These are phyloP conservation scores for Amphicarpaea edgeworthii DNA, from an alignment of 306 rosid genomes.

Conservation along the genomic window DNA sequence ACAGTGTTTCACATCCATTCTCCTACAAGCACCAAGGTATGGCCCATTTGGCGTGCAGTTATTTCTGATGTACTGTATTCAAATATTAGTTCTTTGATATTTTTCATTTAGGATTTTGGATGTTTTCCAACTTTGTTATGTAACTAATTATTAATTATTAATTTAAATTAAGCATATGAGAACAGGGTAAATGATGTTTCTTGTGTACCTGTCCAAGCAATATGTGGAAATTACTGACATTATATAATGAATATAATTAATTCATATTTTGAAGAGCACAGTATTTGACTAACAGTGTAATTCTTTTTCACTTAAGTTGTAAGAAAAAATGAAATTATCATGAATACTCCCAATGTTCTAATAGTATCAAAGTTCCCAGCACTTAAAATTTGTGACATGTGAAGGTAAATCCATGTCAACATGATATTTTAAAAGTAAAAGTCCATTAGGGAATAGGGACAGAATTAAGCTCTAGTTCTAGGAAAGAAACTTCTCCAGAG, in stretches of 20 bases:
- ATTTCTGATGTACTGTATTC: constrained; percentile 39
- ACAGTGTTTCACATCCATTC: constrained; percentile 99
- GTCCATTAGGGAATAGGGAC: constrained; percentile 27
- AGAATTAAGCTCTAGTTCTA: constrained; percentile 25
- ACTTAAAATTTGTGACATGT: not conserved
- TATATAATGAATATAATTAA: constrained; percentile 23
- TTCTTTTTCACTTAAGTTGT: constrained; percentile 7
- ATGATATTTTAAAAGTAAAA: constrained; percentile 26
- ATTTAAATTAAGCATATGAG: constrained; percentile 23
- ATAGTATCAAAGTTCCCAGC: constrained; percentile 3
- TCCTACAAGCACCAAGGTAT: constrained; percentile 88
- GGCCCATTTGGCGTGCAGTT: constrained; percentile 37
- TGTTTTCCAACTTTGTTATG: constrained; percentile 22
- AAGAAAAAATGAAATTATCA: constrained; percentile 31
- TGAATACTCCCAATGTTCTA: constrained; percentile 19
- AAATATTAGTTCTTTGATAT: constrained; percentile 17
- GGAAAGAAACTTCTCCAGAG: constrained; percentile 35
- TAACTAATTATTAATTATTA: constrained; percentile 1
- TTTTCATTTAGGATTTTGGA: constrained; percentile 23
- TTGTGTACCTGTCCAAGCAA: constrained; percentile 25
- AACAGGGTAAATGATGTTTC: constrained; percentile 25
- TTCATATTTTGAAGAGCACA: constrained; percentile 29
- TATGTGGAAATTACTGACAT: constrained; percentile 17
- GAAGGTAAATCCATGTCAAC: constrained; percentile 19
- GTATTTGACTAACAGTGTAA: not conserved